Base-by-base conservation (phyloP, 768 basidiomycete species). In the Boletus huronensis region DNA sequence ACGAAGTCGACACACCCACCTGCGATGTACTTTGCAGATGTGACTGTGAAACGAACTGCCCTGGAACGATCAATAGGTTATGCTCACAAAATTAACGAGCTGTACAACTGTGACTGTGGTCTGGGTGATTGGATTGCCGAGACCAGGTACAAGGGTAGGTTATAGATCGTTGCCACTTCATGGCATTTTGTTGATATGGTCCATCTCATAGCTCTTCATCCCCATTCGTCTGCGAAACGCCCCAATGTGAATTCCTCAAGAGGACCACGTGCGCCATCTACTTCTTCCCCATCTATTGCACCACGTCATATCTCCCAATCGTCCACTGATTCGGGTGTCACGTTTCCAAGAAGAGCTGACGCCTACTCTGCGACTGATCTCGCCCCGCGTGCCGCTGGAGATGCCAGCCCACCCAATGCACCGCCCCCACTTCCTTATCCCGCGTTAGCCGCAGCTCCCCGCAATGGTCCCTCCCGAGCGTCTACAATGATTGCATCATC, bases 61-160 rank as follows among this genome's bases (percentile, higher is more conserved):
- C 55, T 81, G 5, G 92, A 93, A 62, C 79, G 92, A 45, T 88
- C 86, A 55, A 65, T 73, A 23, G 81, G 84, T 35, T 95, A 94
- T 61, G 86, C 88, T 25, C 73, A 76, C 60, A 94, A 93, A 74
- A 90, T 94, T 58, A 90, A 91, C 63, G 90, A 93, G 65, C 69
- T 95, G 19, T 82, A 82, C 51, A 74, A 77, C 56, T 84, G 82
- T 63, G 88, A 92, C 62, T 87, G 87, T 60, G 90, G 92, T 31
- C 71, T 94, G 49, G 73, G 74, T 19, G 83, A 87, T n/a, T 95
- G 93, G 93, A 70, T 92, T 25, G 59, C 73, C 36, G 78, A 80
- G 52, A 78, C 79, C 52, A 80, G 72, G 58, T 70, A 75, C 50
- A 77, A 79, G 77, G 79, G 90, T 88, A 61, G 25, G 58, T 54